Percentiles rank a stretch among this genome's conserved stretches.
Conservation (phyloP, 2,329 filamentous ascomycete species). For the Trichoderma sp. region DNA sequence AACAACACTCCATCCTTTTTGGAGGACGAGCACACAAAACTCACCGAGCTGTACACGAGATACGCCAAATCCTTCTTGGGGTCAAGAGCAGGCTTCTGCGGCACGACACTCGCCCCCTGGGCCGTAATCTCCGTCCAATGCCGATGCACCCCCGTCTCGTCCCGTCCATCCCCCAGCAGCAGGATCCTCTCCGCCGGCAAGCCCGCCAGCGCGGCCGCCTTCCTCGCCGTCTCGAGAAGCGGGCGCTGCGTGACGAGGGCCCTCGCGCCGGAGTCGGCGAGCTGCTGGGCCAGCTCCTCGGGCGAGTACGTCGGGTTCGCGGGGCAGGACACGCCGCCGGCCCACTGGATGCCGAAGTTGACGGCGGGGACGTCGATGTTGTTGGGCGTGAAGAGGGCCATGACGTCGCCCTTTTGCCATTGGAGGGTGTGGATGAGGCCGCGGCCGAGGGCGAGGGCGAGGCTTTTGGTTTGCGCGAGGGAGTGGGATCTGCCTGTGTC, state of each 20-base stretch:
- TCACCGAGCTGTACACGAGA: conserved; percentile 75
- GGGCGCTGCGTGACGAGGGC: conserved; percentile 73
- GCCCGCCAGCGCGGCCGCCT: conserved; percentile 70
- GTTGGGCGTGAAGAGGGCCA: conserved; percentile 83
- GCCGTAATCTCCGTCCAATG: conserved; percentile 73
- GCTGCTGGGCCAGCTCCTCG: conserved; percentile 81
- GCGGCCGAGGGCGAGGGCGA: conserved; percentile 75
- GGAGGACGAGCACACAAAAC: conserved; percentile 14
- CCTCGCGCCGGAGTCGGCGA: conserved; percentile 75
- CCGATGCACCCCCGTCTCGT: conserved; percentile 60
- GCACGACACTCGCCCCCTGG: conserved; percentile 56
- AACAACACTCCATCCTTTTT: no score
- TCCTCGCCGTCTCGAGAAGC: conserved; percentile 63
- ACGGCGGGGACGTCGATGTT: conserved; percentile 78
- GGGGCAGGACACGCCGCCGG: conserved; percentile 78
- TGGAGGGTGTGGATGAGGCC: conserved; percentile 73
- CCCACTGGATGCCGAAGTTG: conserved; percentile 80
- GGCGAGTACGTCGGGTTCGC: conserved; percentile 86
- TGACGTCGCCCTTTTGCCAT: conserved; percentile 82
- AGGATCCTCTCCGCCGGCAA: conserved; percentile 73
- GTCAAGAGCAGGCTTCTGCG: conserved; percentile 60
- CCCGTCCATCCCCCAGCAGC: conserved; percentile 70
- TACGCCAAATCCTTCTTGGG: conserved; percentile 77
- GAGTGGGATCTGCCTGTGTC: conserved; percentile 71
- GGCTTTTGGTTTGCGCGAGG: conserved; percentile 64